Conservation (phyloP, 225 moss, liverwort and hornwort species). For the Lunularia cruciata region DNA sequence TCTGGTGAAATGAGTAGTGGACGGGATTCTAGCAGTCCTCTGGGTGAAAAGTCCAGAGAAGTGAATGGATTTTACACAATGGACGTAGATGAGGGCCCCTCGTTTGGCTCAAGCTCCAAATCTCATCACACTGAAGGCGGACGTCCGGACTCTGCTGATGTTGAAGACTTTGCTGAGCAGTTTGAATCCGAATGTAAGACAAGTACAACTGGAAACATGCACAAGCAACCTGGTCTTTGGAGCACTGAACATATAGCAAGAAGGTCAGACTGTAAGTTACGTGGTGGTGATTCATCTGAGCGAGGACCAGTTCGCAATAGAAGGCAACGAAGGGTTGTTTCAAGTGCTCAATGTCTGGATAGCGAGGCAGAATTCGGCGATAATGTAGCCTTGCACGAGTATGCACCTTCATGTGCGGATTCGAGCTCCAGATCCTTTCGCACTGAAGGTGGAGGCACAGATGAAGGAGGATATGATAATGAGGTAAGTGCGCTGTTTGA, state of each 20-base stretch:
- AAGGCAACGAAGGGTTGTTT: neutral
- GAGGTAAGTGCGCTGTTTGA: neutral
- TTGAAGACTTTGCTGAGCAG: neutral
- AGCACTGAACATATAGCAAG: too few relatives aligned
- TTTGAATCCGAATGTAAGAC: neutral
- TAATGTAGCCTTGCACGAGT: conserved; percentile 18
- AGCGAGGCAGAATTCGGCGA: conserved; percentile 25
- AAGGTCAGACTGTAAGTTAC: too few relatives aligned
- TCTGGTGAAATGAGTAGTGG: neutral
- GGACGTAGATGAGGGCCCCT: neutral
- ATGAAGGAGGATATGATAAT: neutral
- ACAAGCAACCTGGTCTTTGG: neutral
- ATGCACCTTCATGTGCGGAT: conserved; percentile 19
- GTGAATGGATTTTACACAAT: neutral
- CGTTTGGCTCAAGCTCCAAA: conserved; percentile 6
- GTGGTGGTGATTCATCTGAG: too few relatives aligned
- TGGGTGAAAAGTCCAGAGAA: conserved; percentile 6
- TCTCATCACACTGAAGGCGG: neutral
- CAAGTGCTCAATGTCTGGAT: conserved; percentile 14
- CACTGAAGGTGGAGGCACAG: neutral
- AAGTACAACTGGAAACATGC: neutral
- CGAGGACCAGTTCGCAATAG: neutral
- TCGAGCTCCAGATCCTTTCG: conserved; percentile 20
- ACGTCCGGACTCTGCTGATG: neutral
- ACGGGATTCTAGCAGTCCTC: neutral